These are phyloP conservation scores for Sporothrix brunneoviolacea DNA, from an alignment of 2,329 filamentous ascomycete genomes.

Conservation along the genomic window DNA sequence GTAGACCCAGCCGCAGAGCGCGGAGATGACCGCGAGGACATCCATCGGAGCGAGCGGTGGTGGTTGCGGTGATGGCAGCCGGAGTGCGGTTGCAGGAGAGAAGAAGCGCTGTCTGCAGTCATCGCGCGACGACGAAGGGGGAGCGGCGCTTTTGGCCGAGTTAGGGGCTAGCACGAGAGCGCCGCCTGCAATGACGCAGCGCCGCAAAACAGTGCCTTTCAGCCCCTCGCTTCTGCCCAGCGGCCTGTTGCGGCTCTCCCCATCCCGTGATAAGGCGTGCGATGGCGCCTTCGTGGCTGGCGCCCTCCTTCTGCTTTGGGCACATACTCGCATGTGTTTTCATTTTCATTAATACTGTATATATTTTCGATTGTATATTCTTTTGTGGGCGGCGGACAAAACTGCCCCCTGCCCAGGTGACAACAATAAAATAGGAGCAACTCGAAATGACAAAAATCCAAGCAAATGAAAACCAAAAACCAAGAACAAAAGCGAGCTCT, in stretches of 20 bases:
- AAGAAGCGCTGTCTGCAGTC: too few relatives aligned
- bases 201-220: background rate
- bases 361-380: constrained; percentile 4
- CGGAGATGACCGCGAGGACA: constrained; percentile 44
- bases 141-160: too few relatives aligned
- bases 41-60: constrained; percentile 15
- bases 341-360: background rate
- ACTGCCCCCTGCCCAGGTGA: background rate
- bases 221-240: too few relatives aligned
- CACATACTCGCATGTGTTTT: too few relatives aligned
- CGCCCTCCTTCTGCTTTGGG: background rate
- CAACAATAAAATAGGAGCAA: background rate
- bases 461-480: background rate
- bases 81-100: too few relatives aligned
- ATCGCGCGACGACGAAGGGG: too few relatives aligned
- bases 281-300: background rate
- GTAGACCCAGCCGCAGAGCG: constrained; percentile 69
- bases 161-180: too few relatives aligned
- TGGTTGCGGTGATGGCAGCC: background rate
- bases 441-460: background rate
- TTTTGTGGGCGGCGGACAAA: background rate
- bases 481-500: background rate
- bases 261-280: background rate
- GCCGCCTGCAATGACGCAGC: too few relatives aligned
- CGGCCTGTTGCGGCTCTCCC: background rate